Conservation (phyloP, 1,284 basidiomycete species). For the Serendipita sp. region DNA sequence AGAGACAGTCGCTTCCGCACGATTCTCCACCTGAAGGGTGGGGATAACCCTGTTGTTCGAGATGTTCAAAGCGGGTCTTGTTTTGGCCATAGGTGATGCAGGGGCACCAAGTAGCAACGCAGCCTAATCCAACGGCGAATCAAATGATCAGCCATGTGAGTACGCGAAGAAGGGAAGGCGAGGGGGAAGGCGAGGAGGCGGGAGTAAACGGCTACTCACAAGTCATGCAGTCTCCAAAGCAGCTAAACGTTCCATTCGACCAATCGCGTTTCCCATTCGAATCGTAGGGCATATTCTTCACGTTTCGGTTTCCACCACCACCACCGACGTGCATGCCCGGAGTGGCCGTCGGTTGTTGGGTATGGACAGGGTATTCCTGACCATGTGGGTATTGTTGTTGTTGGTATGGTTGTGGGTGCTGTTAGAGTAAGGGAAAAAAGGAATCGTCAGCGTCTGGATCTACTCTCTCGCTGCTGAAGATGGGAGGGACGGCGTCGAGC, state of each 20-base stretch:
- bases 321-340: neutral
- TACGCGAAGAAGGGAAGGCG: neutral
- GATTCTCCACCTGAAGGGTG: constrained; percentile 21
- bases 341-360: constrained; percentile 1
- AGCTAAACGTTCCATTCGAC: constrained; percentile 30
- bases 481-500: neutral
- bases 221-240: constrained; percentile 23
- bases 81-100: constrained; percentile 28
- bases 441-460: too few relatives aligned
- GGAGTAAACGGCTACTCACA: constrained; percentile 21
- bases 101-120: constrained; percentile 27
- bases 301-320: constrained; percentile 21
- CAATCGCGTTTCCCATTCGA: constrained; percentile 29
- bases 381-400: too few relatives aligned
- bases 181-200: neutral
- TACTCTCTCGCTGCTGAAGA: too few relatives aligned
- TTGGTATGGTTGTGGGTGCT: too few relatives aligned
- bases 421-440: too few relatives aligned
- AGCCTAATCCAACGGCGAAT: neutral
- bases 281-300: constrained; percentile 26
- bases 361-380: neutral
- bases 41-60: constrained; percentile 22
- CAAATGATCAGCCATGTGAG: too few relatives aligned
- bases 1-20: constrained; percentile 15
- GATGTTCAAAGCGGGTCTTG: constrained; percentile 26